Base-by-base conservation (phyloP, 768 basidiomycete genomes). In the Guyanaporus albipodus region DNA sequence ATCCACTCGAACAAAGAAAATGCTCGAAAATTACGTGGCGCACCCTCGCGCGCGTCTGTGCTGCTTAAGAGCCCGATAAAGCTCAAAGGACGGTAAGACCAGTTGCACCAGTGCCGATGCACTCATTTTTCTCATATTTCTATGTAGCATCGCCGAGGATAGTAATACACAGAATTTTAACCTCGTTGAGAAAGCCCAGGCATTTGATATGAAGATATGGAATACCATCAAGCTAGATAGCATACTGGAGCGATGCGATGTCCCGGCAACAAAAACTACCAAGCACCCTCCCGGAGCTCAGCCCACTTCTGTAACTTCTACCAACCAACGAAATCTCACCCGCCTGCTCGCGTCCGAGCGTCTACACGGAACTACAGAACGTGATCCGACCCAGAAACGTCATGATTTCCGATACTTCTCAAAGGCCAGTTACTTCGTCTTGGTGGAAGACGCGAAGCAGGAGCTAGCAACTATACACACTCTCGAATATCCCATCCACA, bases 341-440 rank as follows among this genome's bases (percentile, higher is more conserved):
- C 78, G 74, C 27, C 73, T 88, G 15, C 70, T 91, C 34, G 82
- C 90, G 56, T 84, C 86, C 17, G 96, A 98, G 63, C 83, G 83
- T 50, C 66, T 89, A 33, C 82, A 91, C 53, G 96, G 96, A 37
- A 75, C 75, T 4, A 84, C 81, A 15, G 96, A 99, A 70, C 88
- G 95, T 37, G 96, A 99, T 68, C 85, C 91, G 1, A 83, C 79
- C 17, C 88, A 93, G 52, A 89, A 80, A 52, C 82, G 93, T 40
- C 84, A 87, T 53, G 92, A 94, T 65, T 91, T 82, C 60, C 80
- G 77, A 46, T 99, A 98, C 64, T 98, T 98, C 66, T 68, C 78
- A 15, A 79, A 82, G 33, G 74, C 75, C 33, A 80, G 77, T 42
- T 83, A 78, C 60, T 97, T 91, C 62, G 76, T 97, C 36, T 76